Percentiles rank a stretch among this genome's conserved stretches.
These are phyloP conservation scores for Lunasporangiospora selenospora DNA, from an alignment of 192 early-diverging fungal genomes.

Conservation along the genomic window DNA sequence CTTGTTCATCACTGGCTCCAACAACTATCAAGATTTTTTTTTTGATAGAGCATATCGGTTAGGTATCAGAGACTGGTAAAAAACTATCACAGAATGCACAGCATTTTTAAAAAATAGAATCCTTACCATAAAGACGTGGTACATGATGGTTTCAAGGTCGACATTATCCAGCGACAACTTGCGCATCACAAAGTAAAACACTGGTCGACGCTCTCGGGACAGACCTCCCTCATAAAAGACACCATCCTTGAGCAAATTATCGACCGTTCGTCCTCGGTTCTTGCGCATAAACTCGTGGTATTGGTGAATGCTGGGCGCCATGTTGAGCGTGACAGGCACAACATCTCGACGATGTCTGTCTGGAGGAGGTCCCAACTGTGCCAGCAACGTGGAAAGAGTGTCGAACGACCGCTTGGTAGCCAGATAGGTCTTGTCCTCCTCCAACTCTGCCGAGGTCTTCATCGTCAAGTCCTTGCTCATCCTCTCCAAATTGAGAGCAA, in stretches of 20 bases:
- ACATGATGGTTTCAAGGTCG: slow-evolving; percentile 86
- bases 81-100: not conserved
- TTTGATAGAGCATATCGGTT: not conserved
- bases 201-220: slow-evolving; percentile 75
- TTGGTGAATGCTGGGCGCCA: slow-evolving; percentile 29
- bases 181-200: slow-evolving; percentile 87
- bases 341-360: slow-evolving; percentile 65
- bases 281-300: slow-evolving; percentile 78
- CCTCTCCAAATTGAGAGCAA: slow-evolving; percentile 73
- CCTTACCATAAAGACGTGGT: slow-evolving; percentile 72
- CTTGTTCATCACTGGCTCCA: slow-evolving; percentile 73
- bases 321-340: slow-evolving; percentile 49
- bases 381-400: slow-evolving; percentile 83
- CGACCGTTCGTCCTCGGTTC: slow-evolving; percentile 68
- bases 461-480: slow-evolving; percentile 70
- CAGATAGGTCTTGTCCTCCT: slow-evolving; percentile 49
- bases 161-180: slow-evolving; percentile 75
- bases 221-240: slow-evolving; percentile 85
- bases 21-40: slow-evolving; percentile 45
- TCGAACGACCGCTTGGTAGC: slow-evolving; percentile 74
- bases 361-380: slow-evolving; percentile 87
- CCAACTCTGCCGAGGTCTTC: slow-evolving; percentile 41
- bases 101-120: not conserved
- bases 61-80: not conserved
- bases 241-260: slow-evolving; percentile 70